Percentiles rank a stretch among this genome's conserved stretches.
Conservation (phyloP, 495 filamentous ascomycete genomes). For the Penicillium longicatenatum region DNA sequence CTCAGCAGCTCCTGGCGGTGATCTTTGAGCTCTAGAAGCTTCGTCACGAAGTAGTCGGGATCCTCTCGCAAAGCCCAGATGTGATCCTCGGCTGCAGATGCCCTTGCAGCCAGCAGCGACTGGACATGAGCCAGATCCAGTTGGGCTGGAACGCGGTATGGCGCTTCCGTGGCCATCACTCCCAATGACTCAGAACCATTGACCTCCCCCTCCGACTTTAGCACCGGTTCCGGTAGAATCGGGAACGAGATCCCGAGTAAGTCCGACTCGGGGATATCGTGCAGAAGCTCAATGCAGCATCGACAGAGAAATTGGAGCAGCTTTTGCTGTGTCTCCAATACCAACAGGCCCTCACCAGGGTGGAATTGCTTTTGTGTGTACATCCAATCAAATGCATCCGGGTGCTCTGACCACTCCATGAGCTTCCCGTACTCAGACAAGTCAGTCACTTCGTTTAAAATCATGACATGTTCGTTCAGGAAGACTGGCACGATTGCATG, state of each 20-base stretch:
- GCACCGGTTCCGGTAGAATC: neutral
- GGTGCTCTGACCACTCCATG: neutral
- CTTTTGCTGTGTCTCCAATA: constrained; percentile 44
- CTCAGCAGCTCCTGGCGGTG: neutral
- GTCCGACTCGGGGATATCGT: neutral
- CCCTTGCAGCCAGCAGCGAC: constrained; percentile 38
- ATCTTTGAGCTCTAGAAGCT: constrained; percentile 13
- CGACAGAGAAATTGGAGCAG: constrained; percentile 50
- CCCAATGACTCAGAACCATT: neutral
- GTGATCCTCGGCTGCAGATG: constrained; percentile 47
- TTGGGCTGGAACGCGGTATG: neutral
- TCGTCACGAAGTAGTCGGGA: constrained; percentile 50
- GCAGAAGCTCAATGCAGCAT: constrained; percentile 24
- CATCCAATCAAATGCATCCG: neutral
- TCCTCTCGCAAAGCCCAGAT: constrained; percentile 57
- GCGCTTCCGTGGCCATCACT: neutral
- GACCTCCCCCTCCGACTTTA: neutral
- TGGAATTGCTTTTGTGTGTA: constrained; percentile 21
- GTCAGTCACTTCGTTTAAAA: neutral
- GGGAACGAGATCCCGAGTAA: neutral
- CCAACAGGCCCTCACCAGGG: constrained; percentile 45
- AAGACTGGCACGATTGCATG: neutral
- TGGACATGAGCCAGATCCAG: neutral
- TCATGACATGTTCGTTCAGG: neutral
- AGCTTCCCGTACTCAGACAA: neutral